Conservation (phyloP, 2,329 filamentous ascomycete genomes). For the Elsinoe fawcettii region DNA sequence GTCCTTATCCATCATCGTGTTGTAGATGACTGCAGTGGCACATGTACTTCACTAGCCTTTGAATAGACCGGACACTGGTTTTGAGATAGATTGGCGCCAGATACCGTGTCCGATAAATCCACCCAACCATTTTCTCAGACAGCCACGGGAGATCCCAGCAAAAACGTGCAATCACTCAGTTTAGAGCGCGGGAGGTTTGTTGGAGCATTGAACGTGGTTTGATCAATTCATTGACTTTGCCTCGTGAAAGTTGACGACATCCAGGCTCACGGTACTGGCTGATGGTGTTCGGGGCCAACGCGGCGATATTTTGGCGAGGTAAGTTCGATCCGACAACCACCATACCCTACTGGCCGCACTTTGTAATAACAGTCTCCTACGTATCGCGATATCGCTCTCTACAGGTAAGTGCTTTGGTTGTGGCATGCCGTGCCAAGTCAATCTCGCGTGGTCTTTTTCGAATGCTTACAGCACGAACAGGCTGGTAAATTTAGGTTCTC, state of each 20-base stretch:
- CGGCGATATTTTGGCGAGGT: background rate
- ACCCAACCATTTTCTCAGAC: slow-evolving; percentile 10
- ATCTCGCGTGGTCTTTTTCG: no score
- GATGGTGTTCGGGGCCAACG: background rate
- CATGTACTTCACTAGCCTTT: background rate
- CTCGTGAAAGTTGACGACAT: background rate
- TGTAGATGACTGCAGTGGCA: slow-evolving; percentile 2
- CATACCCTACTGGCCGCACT: background rate
- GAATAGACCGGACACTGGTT: background rate
- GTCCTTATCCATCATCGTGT: background rate
- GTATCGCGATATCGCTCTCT: no score
- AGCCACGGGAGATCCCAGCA: slow-evolving; percentile 4
- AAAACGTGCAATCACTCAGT: background rate
- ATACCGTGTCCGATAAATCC: background rate
- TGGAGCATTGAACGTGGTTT: background rate
- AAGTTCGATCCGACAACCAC: background rate
- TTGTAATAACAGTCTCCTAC: background rate
- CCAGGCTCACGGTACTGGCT: slow-evolving; percentile 4
- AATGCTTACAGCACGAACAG: no score
- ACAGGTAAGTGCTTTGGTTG: no score
- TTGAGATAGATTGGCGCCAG: slow-evolving; percentile 9
- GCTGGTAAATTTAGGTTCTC: no score
- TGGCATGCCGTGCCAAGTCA: no score
- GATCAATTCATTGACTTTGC: background rate
- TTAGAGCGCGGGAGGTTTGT: background rate